Percentiles rank a stretch among this genome's conserved stretches.
phyloP scores from a whole-genome alignment of 176 grass and related monocot species.

The Panicum miliaceum region DNA sequence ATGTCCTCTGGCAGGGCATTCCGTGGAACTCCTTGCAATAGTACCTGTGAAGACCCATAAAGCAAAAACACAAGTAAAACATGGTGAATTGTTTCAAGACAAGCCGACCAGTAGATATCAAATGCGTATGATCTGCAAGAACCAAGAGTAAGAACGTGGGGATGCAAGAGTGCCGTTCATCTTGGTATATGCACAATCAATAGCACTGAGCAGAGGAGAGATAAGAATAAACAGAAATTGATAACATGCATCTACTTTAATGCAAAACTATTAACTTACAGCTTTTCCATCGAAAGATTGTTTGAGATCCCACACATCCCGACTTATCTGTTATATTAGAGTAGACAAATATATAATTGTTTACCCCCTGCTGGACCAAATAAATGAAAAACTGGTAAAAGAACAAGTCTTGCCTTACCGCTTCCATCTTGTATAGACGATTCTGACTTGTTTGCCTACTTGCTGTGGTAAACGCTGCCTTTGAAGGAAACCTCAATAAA shows the following conservation, averaged over 20 bases:
- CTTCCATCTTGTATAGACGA: slow-evolving; percentile 59
- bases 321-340: slow-evolving; percentile 57
- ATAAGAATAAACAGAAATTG: slow-evolving; percentile 3
- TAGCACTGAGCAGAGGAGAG: not conserved
- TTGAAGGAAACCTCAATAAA: slow-evolving; percentile 78
- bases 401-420: slow-evolving; percentile 42
- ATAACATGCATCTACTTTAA: slow-evolving; percentile 17
- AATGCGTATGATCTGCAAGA: not conserved
- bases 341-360: slow-evolving; percentile 32
- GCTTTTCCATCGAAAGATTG: slow-evolving; percentile 73
- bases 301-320: slow-evolving; percentile 68
- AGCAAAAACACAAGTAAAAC: not conserved
- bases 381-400: slow-evolving; percentile 17
- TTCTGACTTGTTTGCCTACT: slow-evolving; percentile 50
- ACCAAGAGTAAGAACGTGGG: not conserved
- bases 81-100: slow-evolving; percentile 9
- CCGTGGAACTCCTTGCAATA: slow-evolving; percentile 84
- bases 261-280: slow-evolving; percentile 65
- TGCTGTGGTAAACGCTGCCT: slow-evolving; percentile 56
- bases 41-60: slow-evolving; percentile 44
- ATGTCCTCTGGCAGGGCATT: slow-evolving; percentile 71
- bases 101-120: slow-evolving; percentile 9
- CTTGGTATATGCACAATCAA: slow-evolving; percentile 27
- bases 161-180: not conserved
- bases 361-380: slow-evolving; percentile 30